Conservation (phyloP, 106 monocot species). For the Acorus calamus region DNA sequence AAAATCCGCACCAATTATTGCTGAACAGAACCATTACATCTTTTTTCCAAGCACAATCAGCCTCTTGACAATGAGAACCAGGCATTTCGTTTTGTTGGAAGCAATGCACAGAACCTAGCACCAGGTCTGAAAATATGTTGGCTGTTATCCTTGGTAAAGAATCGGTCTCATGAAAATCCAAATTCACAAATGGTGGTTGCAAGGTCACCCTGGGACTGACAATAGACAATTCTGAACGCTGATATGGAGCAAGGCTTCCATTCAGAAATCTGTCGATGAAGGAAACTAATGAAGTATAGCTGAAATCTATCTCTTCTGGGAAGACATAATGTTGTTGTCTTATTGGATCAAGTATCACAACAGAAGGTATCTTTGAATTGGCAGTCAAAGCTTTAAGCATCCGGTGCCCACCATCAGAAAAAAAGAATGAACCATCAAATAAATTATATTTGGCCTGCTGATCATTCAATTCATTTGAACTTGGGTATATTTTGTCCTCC, state of each 20-base stretch:
- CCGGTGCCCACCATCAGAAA: slow-evolving; percentile 71
- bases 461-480: slow-evolving; percentile 1
- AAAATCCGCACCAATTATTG: slow-evolving; percentile 88
- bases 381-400: slow-evolving; percentile 59
- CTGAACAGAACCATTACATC: slow-evolving; percentile 83
- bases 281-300: slow-evolving; percentile 38
- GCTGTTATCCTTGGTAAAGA: slow-evolving; percentile 52
- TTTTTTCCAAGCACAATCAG: slow-evolving; percentile 19
- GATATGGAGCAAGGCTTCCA: slow-evolving; percentile 69
- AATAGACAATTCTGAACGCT: slow-evolving; percentile 24
- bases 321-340: slow-evolving; percentile 57
- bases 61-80: slow-evolving; percentile 10
- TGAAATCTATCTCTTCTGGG: slow-evolving; percentile 33
- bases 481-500: slow-evolving; percentile 2
- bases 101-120: slow-evolving; percentile 44
- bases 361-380: slow-evolving; percentile 49
- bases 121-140: slow-evolving; percentile 48
- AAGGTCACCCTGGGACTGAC: slow-evolving; percentile 35
- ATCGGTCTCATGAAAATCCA: slow-evolving; percentile 81
- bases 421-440: slow-evolving; percentile 60
- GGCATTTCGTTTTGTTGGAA: slow-evolving; percentile 6
- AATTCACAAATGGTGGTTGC: slow-evolving; percentile 82
- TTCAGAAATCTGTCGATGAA: slow-evolving; percentile 60
- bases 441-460: slow-evolving; percentile 3
- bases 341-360: slow-evolving; percentile 71